Evolutionary conservation across 2,329 filamentous ascomycete species (phyloP), one percentile per base, ranked within the genome.

Genomic region (Fusarium globosum): DNA sequence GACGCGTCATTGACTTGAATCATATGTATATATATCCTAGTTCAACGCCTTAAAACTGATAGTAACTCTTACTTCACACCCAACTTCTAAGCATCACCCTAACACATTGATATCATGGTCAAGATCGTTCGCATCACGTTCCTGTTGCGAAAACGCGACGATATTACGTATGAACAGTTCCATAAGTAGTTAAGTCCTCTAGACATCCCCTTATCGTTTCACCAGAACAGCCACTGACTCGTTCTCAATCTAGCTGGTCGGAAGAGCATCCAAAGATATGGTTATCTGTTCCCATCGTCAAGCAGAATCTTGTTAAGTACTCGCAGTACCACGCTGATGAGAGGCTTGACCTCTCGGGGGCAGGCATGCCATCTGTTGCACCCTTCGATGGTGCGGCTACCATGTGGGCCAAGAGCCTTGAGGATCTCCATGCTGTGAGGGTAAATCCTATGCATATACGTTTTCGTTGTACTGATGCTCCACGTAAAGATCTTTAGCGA

Each of bases 381-480:
- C 45, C 45, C 12, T 48, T 48, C 2, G 45, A 48, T 12, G 45
- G 45, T 16, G 26, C 26, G 21, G 26, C 20, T 48, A 30, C 20
- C 0, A 48, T 48, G 45, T 48, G 45, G 45, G 45, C 45, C 0
- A 30, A n/a, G 20, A 48, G 26, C 20, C 45, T 30, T n/a, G 26
- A 16, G 6, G 45, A 30, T 1, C 45, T 48, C 1, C 45, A 48
- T n/a, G 20, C 20, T 48, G 45, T 48, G 30, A 48, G 43, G 7
- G 0, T 4, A 6, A 9, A 0, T 26, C 16, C 5, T 1, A 20
- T 26, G 1, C 0, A 45, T 20, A 1, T 4, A 16, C 0, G 1
- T 2, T 48, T 48, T 16, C 4, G 14, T 14, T 1, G 9, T 15
- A 16, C 28, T 49, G 3, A 49, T n/a, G 2, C 0, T 33, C 4